Conservation (phyloP, 2,329 filamentous ascomycete species). For the Emericellopsis atlantica region DNA sequence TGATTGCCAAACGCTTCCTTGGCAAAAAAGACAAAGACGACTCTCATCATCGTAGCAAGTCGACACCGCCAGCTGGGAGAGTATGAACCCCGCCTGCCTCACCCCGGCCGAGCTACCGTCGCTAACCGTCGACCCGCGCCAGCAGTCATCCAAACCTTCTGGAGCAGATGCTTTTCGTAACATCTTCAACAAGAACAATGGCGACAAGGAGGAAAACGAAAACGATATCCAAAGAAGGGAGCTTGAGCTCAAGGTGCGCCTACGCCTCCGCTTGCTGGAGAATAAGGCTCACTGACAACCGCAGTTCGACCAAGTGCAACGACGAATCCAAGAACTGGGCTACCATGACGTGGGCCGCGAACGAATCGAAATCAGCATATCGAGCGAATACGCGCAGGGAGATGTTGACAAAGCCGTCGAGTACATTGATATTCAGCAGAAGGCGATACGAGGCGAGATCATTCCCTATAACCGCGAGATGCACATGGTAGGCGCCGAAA, state of each 20-base stretch:
- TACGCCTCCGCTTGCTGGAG: neutral
- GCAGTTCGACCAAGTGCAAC: slow-evolving; percentile 27
- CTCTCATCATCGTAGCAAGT: slow-evolving; percentile 39
- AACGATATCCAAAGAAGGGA: slow-evolving; percentile 18
- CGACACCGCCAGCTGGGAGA: slow-evolving; percentile 40
- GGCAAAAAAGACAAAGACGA: slow-evolving; percentile 56
- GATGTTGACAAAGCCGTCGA: slow-evolving; percentile 65
- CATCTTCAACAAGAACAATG: slow-evolving; percentile 4
- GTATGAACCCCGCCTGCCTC: slow-evolving; percentile 16
- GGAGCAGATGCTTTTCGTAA: slow-evolving; percentile 29
- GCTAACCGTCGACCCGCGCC: neutral
- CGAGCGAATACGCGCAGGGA: slow-evolving; percentile 51
- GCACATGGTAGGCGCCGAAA: slow-evolving; percentile 73
- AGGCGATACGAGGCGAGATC: slow-evolving; percentile 70
- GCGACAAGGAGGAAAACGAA: slow-evolving; percentile 1
- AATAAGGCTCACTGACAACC: neutral
- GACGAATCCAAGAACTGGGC: slow-evolving; percentile 26
- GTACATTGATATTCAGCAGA: slow-evolving; percentile 65
- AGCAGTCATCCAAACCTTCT: slow-evolving; percentile 25
- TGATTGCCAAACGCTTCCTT: slow-evolving; percentile 49
- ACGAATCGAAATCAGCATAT: slow-evolving; percentile 40
- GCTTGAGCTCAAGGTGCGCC: slow-evolving; percentile 10
- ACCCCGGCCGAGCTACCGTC: neutral
- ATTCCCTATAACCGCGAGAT: slow-evolving; percentile 59
- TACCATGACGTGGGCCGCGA: slow-evolving; percentile 42